Base-by-base conservation (phyloP, 495 filamentous ascomycete species). In the Aspergillus campestris region DNA sequence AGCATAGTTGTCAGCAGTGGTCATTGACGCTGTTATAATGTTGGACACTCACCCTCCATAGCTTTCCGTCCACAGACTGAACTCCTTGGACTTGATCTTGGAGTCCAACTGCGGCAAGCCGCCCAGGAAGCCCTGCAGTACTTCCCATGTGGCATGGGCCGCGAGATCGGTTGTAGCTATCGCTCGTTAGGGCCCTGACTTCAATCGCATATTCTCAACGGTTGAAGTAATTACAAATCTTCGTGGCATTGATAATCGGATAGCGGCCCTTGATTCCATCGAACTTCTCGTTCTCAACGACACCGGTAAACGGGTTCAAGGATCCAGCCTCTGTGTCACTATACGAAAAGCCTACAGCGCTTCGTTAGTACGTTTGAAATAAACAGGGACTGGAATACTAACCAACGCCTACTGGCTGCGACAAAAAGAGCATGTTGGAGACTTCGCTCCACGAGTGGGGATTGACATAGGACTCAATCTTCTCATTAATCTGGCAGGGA, bases 401-500 rank as follows among this genome's bases (percentile, higher is more conserved):
- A 64, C 64, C 77, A 3, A 75, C 72, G 13, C 80, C 81, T 31
- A 81, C 57, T 9, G 81, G 77, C 60, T 87, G 81, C 28, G 84
- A 84, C 34, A 90, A 70, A 53, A 81, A 90, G 8, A 90, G 65
- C 73, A 89, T 74, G 53, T 89, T 89, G 10, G 81, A 83, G 3
- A 77, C 76, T 50, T 83, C 73, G 57, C 80, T 84, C 83, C 83
- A 90, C 5, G 78, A 75, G 65, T 82, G 83, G 9, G 74, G 74
- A 56, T 81, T 78, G 12, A 75, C 58, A 38, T 65, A 67, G 10
- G 74, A 65, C 43, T 77, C 73, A 38, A 73, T 59, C 28, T 75
- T 64, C 38, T 69, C 56, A 11, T 73, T 76, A 24, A 82, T 67
- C 44, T 68, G 65, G 54, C 79, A 82, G 7, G 80, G 79, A 5